These are phyloP conservation scores for Paraphoma chrysanthemicola DNA, from an alignment of 2,329 filamentous ascomycete genomes.

Conservation along the genomic window DNA sequence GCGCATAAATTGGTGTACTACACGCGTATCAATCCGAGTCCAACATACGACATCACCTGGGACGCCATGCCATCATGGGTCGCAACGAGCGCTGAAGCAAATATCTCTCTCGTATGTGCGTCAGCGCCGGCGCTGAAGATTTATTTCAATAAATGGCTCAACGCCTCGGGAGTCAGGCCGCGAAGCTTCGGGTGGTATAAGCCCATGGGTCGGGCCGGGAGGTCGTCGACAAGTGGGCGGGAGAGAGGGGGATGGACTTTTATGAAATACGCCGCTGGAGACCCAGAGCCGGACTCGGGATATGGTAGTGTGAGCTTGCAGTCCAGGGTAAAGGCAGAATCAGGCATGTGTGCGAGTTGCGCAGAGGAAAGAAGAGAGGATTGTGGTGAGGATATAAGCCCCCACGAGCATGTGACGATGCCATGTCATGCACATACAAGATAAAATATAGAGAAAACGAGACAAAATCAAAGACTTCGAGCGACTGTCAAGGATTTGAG, in stretches of 20 bases:
- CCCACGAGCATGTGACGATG: not conserved
- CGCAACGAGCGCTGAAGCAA: constrained; percentile 10
- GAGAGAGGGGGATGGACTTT: not conserved
- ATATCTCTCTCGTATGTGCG: constrained; percentile 15
- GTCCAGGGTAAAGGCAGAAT: not conserved
- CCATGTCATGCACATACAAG: not conserved
- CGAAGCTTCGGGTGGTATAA: constrained; percentile 14
- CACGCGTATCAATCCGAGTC: constrained; percentile 8
- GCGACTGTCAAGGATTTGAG: too few relatives aligned
- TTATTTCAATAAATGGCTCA: constrained; percentile 11
- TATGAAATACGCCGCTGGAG: not conserved
- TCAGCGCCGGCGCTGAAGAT: constrained; percentile 11
- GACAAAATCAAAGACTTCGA: too few relatives aligned
- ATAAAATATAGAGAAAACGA: not conserved
- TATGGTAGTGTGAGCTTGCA: not conserved
- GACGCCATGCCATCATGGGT: constrained; percentile 14
- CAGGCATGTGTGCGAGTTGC: not conserved
- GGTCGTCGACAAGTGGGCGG: not conserved
- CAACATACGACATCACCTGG: constrained; percentile 18
- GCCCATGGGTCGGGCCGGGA: not conserved
- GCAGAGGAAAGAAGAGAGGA: not conserved
- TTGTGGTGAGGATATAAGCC: not conserved
- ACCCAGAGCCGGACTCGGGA: not conserved
- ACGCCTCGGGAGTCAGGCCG: not conserved
- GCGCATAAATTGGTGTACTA: constrained; percentile 11